Percentiles rank a stretch among this genome's conserved stretches.
phyloP scores from a whole-genome alignment of 108 stramenopile species.

The Nitzschia inconspicua region DNA sequence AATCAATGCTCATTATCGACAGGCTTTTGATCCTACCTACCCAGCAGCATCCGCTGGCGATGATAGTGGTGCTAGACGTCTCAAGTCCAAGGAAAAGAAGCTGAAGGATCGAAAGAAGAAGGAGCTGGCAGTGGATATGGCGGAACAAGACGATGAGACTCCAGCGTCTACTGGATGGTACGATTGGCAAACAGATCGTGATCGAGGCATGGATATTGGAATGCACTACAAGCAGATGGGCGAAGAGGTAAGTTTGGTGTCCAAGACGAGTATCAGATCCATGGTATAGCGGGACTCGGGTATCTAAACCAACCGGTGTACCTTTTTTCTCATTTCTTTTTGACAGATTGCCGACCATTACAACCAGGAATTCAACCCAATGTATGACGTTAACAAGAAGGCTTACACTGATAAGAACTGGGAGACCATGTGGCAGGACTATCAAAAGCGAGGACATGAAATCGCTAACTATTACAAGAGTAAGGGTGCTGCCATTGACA shows the following conservation, averaged over 20 bases:
- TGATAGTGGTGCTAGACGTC: background rate
- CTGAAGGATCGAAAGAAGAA: background rate
- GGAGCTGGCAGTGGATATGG: background rate
- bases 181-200: conserved; percentile 16
- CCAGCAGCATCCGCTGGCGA: background rate
- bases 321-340: no score
- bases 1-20: conserved; percentile 10
- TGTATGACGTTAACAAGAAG: background rate
- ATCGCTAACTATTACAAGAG: conserved; percentile 12
- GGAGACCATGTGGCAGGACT: conserved; percentile 3
- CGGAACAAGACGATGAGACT: background rate
- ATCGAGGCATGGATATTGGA: conserved; percentile 10
- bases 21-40: conserved; percentile 7
- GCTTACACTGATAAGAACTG: conserved; percentile 5
- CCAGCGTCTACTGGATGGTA: background rate
- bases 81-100: background rate
- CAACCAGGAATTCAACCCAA: background rate
- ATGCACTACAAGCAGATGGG: conserved; percentile 5
- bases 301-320: no score
- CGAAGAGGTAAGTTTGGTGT: no score
- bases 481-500: conserved; percentile 1
- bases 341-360: conserved; percentile 15
- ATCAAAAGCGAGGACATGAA: background rate
- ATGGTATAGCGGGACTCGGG: no score
- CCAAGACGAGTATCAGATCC: no score